Evolutionary conservation across 805 yeast species (phyloP).

Genomic region (Metschnikowia cerradonensis): DNA sequence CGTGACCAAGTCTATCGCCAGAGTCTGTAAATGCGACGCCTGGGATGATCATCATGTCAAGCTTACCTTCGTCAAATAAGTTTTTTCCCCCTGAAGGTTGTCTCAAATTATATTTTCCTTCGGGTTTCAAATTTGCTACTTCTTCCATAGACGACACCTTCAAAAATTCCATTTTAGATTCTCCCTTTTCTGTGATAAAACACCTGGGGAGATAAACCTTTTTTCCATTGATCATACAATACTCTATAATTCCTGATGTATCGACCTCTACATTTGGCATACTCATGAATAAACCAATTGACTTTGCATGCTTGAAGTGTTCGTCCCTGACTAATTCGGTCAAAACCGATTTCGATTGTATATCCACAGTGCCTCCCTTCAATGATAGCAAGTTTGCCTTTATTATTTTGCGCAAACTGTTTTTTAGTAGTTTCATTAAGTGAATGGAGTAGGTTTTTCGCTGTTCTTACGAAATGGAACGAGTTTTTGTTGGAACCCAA

Average conservation of each 20-base stretch:
- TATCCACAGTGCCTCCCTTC: slow-evolving; percentile 12
- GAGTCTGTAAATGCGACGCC: slow-evolving; percentile 70
- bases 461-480: neutral
- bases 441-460: neutral
- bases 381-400: slow-evolving; percentile 20
- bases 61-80: slow-evolving; percentile 21
- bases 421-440: slow-evolving; percentile 21
- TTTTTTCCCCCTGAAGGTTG: slow-evolving; percentile 56
- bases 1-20: slow-evolving; percentile 75
- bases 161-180: slow-evolving; percentile 54
- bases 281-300: slow-evolving; percentile 68
- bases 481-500: neutral
- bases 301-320: slow-evolving; percentile 41
- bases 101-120: slow-evolving; percentile 60
- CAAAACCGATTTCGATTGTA: slow-evolving; percentile 26
- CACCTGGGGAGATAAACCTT: slow-evolving; percentile 58
- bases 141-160: slow-evolving; percentile 39
- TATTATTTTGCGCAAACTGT: slow-evolving; percentile 22
- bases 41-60: slow-evolving; percentile 78
- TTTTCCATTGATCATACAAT: slow-evolving; percentile 49
- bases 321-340: slow-evolving; percentile 21
- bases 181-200: slow-evolving; percentile 23
- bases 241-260: slow-evolving; percentile 51
- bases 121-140: slow-evolving; percentile 50
- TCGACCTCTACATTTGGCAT: slow-evolving; percentile 71